Evolutionary conservation across 2,329 filamentous ascomycete genomes (phyloP).

Genomic region (Verticillium longisporum): DNA sequence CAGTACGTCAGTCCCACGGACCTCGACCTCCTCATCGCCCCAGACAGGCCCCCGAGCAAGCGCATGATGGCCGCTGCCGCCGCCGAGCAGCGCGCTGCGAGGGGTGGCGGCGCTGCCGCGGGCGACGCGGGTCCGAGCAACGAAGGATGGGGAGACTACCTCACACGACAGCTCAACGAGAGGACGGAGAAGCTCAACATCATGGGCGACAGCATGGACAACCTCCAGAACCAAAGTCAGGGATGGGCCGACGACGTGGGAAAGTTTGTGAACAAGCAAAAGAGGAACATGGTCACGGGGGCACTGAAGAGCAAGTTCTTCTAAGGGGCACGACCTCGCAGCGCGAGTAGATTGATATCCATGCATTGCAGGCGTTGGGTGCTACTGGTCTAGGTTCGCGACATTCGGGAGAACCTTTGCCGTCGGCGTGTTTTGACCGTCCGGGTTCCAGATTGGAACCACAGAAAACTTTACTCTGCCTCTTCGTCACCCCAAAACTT

Average conservation of each 20-base stretch:
- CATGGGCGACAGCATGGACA: constrained; percentile 79
- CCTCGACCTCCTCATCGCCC: constrained; percentile 83
- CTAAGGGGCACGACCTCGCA: constrained; percentile 5
- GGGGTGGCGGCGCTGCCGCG: constrained; percentile 25
- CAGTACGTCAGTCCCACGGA: constrained; percentile 84
- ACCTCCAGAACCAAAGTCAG: constrained; percentile 70
- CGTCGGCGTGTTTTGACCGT: not conserved
- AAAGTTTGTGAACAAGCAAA: constrained; percentile 82
- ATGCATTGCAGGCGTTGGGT: not conserved
- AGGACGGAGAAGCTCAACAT: constrained; percentile 80
- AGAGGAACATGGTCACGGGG: constrained; percentile 74
- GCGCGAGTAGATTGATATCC: not conserved
- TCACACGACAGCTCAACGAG: constrained; percentile 82
- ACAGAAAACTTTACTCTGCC: no score
- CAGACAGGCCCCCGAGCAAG: constrained; percentile 81
- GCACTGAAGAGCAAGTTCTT: constrained; percentile 55
- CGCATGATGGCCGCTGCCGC: constrained; percentile 77
- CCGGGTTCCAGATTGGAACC: not conserved
- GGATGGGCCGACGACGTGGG: constrained; percentile 83
- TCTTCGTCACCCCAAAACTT: no score
- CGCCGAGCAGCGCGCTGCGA: constrained; percentile 60
- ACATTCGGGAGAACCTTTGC: not conserved
- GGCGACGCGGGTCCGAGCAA: constrained; percentile 23
- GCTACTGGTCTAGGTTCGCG: not conserved
- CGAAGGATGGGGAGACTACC: constrained; percentile 71